Percentiles rank a stretch among this genome's conserved stretches.
These are phyloP conservation scores for Didymella lethalis DNA, from an alignment of 2,329 filamentous ascomycete species.

Conservation along the genomic window DNA sequence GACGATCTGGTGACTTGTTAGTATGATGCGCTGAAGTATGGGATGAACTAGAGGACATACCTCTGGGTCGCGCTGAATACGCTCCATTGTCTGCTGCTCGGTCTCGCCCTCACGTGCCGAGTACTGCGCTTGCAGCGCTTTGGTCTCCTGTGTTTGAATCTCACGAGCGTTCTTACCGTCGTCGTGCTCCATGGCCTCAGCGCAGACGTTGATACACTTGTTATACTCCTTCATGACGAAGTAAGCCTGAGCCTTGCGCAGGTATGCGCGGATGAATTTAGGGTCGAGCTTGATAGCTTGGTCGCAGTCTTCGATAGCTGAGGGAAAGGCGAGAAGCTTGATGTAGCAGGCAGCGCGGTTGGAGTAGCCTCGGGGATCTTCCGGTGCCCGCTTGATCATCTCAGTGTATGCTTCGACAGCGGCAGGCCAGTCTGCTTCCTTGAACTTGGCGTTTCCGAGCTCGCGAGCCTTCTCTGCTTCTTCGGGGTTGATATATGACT, in stretches of 20 bases:
- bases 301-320: conserved; percentile 91
- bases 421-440: conserved; percentile 92
- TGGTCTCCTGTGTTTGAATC: conserved; percentile 93
- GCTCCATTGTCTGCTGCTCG: conserved; percentile 92
- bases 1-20: conserved; percentile 69
- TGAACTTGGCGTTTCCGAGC: conserved; percentile 96
- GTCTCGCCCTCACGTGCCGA: conserved; percentile 90
- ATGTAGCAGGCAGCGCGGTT: conserved; percentile 97
- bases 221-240: conserved; percentile 99
- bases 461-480: conserved; percentile 96
- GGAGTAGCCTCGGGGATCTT: conserved; percentile 93
- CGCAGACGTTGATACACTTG: conserved; percentile 89
- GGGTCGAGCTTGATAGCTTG: conserved; percentile 88
- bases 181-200: conserved; percentile 80
- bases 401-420: conserved; percentile 94
- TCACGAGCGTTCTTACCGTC: conserved; percentile 83
- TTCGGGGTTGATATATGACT: conserved; percentile 85
- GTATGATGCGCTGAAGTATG: neutral
- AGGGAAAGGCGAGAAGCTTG: conserved; percentile 95
- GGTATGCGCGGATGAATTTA: conserved; percentile 93
- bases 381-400: conserved; percentile 94
- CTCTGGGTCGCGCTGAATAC: conserved; percentile 89
- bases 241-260: conserved; percentile 94
- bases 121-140: conserved; percentile 91
- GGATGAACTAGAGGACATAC: conserved; percentile 60